phyloP scores from a whole-genome alignment of 2,329 filamentous ascomycete species.

The Pyricularia sp. region DNA sequence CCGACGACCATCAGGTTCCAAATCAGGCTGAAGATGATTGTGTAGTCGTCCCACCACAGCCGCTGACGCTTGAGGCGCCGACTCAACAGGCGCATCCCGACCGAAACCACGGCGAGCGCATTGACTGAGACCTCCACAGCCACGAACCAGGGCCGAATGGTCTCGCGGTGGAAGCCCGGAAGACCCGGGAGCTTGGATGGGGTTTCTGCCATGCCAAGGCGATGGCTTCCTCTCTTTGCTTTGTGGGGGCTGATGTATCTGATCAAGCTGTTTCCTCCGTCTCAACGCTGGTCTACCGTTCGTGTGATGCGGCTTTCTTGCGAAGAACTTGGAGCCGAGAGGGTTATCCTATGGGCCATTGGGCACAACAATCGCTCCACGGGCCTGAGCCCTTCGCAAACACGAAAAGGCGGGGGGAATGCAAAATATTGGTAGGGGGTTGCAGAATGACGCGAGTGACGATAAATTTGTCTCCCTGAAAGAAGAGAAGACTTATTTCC shows the following conservation, averaged over 20 bases:
- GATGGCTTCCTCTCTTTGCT: background rate
- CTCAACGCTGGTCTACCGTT: too few species aligned
- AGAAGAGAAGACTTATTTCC: background rate
- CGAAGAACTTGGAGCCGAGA: too few species aligned
- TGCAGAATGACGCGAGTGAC: background rate
- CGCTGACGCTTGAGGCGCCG: slow-evolving; percentile 27
- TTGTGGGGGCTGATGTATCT: background rate
- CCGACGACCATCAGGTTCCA: slow-evolving; percentile 30
- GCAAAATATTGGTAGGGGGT: background rate
- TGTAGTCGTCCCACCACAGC: slow-evolving; percentile 38
- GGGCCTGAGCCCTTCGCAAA: background rate
- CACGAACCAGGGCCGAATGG: slow-evolving; percentile 29
- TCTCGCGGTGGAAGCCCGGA: slow-evolving; percentile 19
- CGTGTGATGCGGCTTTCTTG: background rate
- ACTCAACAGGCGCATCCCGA: slow-evolving; percentile 26
- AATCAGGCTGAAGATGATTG: slow-evolving; percentile 35
- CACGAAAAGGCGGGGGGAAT: background rate
- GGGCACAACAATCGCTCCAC: background rate
- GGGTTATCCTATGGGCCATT: too few species aligned
- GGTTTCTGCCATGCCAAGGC: background rate
- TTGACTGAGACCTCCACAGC: slow-evolving; percentile 27
- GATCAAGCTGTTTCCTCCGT: background rate
- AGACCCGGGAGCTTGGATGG: slow-evolving; percentile 11
- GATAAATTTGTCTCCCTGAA: background rate
- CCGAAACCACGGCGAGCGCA: slow-evolving; percentile 22